Base-by-base conservation (phyloP, 75 land plant species). In the Picea sitchensis region DNA sequence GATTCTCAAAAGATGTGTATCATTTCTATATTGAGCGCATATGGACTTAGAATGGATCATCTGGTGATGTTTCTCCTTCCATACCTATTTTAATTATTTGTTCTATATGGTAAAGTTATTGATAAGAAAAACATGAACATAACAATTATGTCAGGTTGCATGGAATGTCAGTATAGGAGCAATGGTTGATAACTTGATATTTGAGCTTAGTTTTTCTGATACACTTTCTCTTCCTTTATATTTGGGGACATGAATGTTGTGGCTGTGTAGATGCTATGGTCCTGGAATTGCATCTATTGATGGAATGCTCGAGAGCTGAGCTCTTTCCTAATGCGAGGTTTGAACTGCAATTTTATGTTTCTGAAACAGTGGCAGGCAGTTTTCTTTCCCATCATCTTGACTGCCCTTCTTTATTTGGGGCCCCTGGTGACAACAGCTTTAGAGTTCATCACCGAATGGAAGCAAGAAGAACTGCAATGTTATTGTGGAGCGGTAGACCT, bases 291-390 rank as follows among this genome's bases (percentile, higher is more conserved):
- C 60, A 57, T 64, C 65, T n/a, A n/a, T 26, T 64, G 65, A n/a
- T 64, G 65, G 26, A 64, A 64, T 80, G 30, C 54, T 73, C 13
- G 17, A n/a, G 57, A 74, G 17, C 14, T 80, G 76, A 26, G 77
- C 38, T 80, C 18, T 54, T 34, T 74, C 36, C 36, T 41, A 18
- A 41, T 63, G 15, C 20, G 21, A 63, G 17, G 31, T 61, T 57
- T 41, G 72, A 57, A 57, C 6, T 36, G 17, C 26, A 61, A 57
- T 13, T 57, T 69, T 5, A 21, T 62, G 34, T 38, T 82, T 83
- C n/a, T 87, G 87, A 59, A 84, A 85, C 92, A 96, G 99, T 88
- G 89, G 93, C 89, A 86, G 86, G 95, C 98, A 62, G 76, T 87
- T 81, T 79, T 90, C 11, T 85, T 87, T 86, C 99, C 99, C 76